phyloP scores from a whole-genome alignment of 805 yeast genomes.

The Cyberlindnera suaveolens region DNA sequence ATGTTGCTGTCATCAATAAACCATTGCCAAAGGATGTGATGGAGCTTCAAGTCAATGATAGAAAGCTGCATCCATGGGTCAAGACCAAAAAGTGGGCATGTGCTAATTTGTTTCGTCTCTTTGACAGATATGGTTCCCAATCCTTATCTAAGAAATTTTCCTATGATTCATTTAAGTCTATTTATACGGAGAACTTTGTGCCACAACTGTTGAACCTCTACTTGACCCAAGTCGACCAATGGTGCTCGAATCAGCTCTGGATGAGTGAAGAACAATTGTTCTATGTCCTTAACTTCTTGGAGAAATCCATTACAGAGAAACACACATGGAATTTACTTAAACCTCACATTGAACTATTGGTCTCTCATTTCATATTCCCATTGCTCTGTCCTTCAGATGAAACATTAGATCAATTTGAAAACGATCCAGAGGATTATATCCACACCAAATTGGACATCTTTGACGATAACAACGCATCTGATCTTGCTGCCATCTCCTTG shows the following conservation, averaged over 20 bases:
- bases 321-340: conserved; percentile 61
- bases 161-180: conserved; percentile 53
- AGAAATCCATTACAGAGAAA: conserved; percentile 51
- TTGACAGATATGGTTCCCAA: conserved; percentile 61
- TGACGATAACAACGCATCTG: conserved; percentile 63
- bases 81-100: conserved; percentile 87
- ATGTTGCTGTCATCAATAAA: conserved; percentile 58
- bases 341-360: conserved; percentile 56
- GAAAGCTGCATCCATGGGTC: conserved; percentile 52
- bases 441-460: conserved; percentile 61
- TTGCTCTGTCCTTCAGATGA: conserved; percentile 63
- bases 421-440: conserved; percentile 85
- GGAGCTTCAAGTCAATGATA: conserved; percentile 46
- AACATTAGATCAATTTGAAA: conserved; percentile 68
- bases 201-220: conserved; percentile 68
- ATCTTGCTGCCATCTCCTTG: conserved; percentile 71
- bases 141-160: conserved; percentile 39
- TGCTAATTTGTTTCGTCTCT: conserved; percentile 67
- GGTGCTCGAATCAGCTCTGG: conserved; percentile 70
- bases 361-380: conserved; percentile 72
- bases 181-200: conserved; percentile 52
- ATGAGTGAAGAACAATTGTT: conserved; percentile 58
- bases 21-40: conserved; percentile 48
- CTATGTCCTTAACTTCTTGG: conserved; percentile 58
- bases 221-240: conserved; percentile 60